phyloP scores from a whole-genome alignment of 1,284 basidiomycete genomes.

The Volvariella surrecta region DNA sequence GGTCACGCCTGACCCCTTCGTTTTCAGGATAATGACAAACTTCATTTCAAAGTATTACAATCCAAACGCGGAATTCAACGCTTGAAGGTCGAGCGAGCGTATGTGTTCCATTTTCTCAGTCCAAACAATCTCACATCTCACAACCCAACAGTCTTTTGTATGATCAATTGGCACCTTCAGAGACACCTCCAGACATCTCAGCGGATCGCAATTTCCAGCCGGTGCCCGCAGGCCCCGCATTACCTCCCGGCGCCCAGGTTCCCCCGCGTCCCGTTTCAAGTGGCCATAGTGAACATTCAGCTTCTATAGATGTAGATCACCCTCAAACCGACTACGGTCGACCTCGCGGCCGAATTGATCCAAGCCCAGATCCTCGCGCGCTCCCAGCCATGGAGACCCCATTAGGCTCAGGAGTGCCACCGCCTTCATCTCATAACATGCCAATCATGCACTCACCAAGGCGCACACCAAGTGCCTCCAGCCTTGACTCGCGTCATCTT shows the following conservation, averaged over 20 bases:
- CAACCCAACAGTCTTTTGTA: conserved; percentile 57
- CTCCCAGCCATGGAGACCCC: conserved; percentile 36
- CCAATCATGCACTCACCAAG: conserved; percentile 24
- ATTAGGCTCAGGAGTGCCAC: conserved; percentile 26
- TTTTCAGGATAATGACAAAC: conserved; percentile 78
- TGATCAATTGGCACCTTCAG: conserved; percentile 57
- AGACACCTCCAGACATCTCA: conserved; percentile 41
- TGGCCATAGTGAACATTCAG: conserved; percentile 28
- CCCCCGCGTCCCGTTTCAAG: conserved; percentile 23
- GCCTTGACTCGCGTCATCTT: conserved; percentile 36
- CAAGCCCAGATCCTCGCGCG: conserved; percentile 37
- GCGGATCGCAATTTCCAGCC: conserved; percentile 29
- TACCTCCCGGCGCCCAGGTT: conserved; percentile 25
- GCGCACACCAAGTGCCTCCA: conserved; percentile 15
- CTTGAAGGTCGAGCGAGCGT: conserved; percentile 87
- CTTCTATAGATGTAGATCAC: conserved; percentile 33
- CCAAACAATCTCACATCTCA: conserved; percentile 16
- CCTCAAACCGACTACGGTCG: conserved; percentile 35
- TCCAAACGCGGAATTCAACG: conserved; percentile 83
- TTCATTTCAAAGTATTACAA: conserved; percentile 73
- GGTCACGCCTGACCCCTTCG: conserved; percentile 6
- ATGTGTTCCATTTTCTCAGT: conserved; percentile 27
- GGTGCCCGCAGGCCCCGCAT: conserved; percentile 24
- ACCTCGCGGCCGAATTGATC: conserved; percentile 32
- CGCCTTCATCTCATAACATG: conserved; percentile 28